phyloP scores from a whole-genome alignment of 2,329 filamentous ascomycete genomes.

The Alternaria consortialis region DNA sequence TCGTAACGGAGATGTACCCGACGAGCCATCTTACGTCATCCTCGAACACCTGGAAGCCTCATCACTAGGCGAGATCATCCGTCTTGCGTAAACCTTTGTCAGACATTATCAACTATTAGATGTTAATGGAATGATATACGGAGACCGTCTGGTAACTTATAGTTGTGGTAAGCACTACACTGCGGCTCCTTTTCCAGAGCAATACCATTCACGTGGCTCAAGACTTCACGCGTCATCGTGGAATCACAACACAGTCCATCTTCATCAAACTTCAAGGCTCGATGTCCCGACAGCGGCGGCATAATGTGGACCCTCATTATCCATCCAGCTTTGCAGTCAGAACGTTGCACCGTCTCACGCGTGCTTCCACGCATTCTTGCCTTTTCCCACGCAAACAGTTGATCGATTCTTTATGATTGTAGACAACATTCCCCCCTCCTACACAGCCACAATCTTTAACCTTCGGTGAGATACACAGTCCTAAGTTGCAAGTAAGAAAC shows the following conservation, averaged over 20 bases:
- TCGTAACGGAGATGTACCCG: conserved; percentile 14
- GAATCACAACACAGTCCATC: not conserved
- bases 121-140: not conserved
- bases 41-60: not conserved
- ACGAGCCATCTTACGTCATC: conserved; percentile 13
- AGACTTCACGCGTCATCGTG: not conserved
- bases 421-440: not conserved
- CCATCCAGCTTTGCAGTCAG: too few species aligned
- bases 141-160: not conserved
- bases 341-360: too few species aligned
- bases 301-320: too few species aligned
- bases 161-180: not conserved
- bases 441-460: not conserved
- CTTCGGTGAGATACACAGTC: not conserved
- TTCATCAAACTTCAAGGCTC: not conserved
- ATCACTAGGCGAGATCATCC: not conserved
- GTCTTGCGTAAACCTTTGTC: not conserved
- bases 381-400: not conserved
- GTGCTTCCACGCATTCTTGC: not conserved
- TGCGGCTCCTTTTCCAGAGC: not conserved
- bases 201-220: not conserved
- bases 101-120: not conserved
- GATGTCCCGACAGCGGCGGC: too few species aligned
- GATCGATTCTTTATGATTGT: not conserved
- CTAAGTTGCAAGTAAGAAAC: not conserved